A percentile compares a stretch with the other conserved stretches of the same genome.
Evolutionary conservation across 768 basidiomycete species (phyloP).

Genomic region (Ramaria sp.): DNA sequence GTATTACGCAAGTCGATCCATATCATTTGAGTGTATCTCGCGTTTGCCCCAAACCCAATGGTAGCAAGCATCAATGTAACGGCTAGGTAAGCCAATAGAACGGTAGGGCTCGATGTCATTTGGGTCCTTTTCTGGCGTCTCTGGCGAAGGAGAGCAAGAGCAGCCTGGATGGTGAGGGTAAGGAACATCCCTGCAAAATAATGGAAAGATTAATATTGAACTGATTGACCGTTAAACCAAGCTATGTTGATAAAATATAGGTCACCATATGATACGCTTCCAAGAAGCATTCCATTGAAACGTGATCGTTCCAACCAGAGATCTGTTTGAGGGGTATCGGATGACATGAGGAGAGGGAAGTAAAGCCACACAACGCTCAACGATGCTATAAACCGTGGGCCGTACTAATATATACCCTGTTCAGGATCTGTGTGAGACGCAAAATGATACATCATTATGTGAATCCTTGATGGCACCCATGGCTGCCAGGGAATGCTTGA

Average conservation of each 20-base stretch:
- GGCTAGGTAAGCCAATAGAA: background rate
- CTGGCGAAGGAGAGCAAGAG: background rate
- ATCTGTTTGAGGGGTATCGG: background rate
- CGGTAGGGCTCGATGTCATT: background rate
- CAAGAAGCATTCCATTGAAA: background rate
- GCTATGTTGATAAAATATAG: background rate
- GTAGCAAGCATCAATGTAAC: constrained; percentile 19
- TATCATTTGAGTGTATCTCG: constrained; percentile 20
- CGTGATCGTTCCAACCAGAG: background rate
- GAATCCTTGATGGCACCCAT: no score
- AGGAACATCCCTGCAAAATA: background rate
- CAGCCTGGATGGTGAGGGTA: background rate
- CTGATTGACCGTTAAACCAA: no score
- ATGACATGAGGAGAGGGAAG: no score
- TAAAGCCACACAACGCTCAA: no score
- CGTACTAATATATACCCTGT: no score
- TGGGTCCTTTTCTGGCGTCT: background rate
- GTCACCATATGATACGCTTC: background rate
- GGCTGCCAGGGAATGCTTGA: no score
- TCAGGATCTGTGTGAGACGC: no score
- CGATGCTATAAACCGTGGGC: no score
- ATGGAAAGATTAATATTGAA: background rate
- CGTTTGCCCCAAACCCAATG: constrained; percentile 17
- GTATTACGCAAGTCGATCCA: constrained; percentile 17
- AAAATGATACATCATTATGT: no score